A percentile compares a stretch with the other conserved stretches of the same genome.
phyloP scores from a whole-genome alignment of 1,139 yeast genomes.

The Saccharomyces hybrid region DNA sequence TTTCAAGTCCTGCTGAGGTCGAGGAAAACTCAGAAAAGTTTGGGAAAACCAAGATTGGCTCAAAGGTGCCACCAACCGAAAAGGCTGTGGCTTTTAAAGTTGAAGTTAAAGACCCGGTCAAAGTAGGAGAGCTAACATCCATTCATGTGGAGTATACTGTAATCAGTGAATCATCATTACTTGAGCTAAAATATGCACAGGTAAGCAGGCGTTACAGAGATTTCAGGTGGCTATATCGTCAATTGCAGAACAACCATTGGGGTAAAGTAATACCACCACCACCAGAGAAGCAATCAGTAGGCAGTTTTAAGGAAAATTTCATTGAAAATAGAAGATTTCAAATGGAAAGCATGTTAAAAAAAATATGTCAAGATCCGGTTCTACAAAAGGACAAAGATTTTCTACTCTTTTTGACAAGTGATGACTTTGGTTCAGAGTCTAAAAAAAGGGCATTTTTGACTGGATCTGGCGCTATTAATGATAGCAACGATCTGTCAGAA shows the following conservation, averaged over 20 bases:
- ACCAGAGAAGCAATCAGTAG: slow-evolving; percentile 90
- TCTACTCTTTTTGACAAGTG: slow-evolving; percentile 67
- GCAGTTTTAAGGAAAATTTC: slow-evolving; percentile 80
- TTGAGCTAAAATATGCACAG: slow-evolving; percentile 17
- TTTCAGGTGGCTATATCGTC: slow-evolving; percentile 84
- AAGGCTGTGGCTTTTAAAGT: slow-evolving; percentile 43
- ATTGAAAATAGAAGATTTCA: slow-evolving; percentile 80
- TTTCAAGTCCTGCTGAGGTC: slow-evolving; percentile 1
- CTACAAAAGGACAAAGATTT: slow-evolving; percentile 71
- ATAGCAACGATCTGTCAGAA: slow-evolving; percentile 40
- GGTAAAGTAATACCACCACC: slow-evolving; percentile 95
- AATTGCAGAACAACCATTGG: slow-evolving; percentile 77
- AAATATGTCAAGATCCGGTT: slow-evolving; percentile 49
- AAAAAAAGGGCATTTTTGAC: slow-evolving; percentile 54
- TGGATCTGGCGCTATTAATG: slow-evolving; percentile 46
- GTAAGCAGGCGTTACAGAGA: slow-evolving; percentile 79
- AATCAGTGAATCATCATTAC: slow-evolving; percentile 42
- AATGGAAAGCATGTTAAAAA: slow-evolving; percentile 78
- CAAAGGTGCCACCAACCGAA: not conserved
- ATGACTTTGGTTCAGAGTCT: slow-evolving; percentile 58
- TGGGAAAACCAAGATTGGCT: not conserved
- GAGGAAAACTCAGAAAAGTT: not conserved
- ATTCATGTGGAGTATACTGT: slow-evolving; percentile 88
- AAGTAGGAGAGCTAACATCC: slow-evolving; percentile 82
- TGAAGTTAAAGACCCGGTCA: slow-evolving; percentile 82